Evolutionary conservation across 2,329 filamentous ascomycete species (phyloP).

Genomic region (Rhytidhysteron rufulum): DNA sequence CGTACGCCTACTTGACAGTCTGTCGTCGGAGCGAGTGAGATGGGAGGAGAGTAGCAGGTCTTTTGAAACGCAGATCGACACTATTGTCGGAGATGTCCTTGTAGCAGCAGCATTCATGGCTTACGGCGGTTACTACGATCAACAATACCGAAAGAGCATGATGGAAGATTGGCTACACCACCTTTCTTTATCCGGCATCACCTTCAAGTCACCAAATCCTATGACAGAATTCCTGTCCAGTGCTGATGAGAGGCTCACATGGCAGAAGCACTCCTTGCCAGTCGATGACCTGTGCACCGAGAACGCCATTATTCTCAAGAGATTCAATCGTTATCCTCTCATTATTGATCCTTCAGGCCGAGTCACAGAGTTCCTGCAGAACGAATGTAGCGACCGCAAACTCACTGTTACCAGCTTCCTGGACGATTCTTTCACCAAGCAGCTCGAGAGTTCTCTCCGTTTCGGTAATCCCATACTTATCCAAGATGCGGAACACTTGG

Average conservation of each 20-base stretch:
- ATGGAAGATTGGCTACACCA: constrained; percentile 97
- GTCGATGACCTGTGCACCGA: constrained; percentile 98
- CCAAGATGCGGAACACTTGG: constrained; percentile 94
- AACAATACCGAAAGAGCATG: constrained; percentile 97
- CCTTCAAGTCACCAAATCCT: constrained; percentile 89
- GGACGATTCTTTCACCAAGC: constrained; percentile 96
- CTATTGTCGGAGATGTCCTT: constrained; percentile 90
- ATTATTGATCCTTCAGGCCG: constrained; percentile 97
- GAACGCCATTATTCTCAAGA: constrained; percentile 94
- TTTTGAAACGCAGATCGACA: constrained; percentile 96
- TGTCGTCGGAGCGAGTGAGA: constrained; percentile 86
- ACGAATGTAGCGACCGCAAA: constrained; percentile 87
- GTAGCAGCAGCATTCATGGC: constrained; percentile 96
- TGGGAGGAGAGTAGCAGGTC: constrained; percentile 98
- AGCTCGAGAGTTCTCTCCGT: constrained; percentile 91
- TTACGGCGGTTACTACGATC: constrained; percentile 94
- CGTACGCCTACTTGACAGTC: constrained; percentile 86
- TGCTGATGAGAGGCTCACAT: constrained; percentile 87
- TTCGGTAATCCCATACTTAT: constrained; percentile 99
- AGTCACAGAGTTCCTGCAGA: constrained; percentile 90
- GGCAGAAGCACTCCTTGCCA: constrained; percentile 90
- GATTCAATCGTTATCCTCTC: constrained; percentile 96
- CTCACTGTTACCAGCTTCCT: constrained; percentile 97
- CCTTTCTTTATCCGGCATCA: constrained; percentile 85
- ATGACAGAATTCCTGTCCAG: constrained; percentile 96